These are phyloP conservation scores for Colletotrichum orbiculare DNA, from an alignment of 2,329 filamentous ascomycete species.

Conservation along the genomic window DNA sequence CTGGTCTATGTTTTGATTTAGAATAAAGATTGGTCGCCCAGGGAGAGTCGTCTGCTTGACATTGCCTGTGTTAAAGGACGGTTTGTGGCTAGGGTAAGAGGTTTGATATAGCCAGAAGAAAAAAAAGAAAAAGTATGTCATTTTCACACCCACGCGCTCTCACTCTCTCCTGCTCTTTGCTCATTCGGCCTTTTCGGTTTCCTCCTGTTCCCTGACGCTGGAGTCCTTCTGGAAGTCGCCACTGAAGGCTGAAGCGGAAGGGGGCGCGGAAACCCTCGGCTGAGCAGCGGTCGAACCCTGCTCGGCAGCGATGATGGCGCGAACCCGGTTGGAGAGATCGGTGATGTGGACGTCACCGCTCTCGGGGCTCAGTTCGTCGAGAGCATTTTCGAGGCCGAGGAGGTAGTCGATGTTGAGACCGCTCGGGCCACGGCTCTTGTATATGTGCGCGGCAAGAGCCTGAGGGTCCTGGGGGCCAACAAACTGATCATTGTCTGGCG, in stretches of 20 bases:
- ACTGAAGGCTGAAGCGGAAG: conserved; percentile 19
- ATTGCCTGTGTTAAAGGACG: too few relatives aligned
- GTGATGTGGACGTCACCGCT: conserved; percentile 87
- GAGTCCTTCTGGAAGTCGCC: conserved; percentile 40
- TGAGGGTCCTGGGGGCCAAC: conserved; percentile 84
- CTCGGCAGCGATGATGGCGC: conserved; percentile 63
- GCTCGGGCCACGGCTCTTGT: conserved; percentile 80
- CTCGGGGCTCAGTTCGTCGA: conserved; percentile 77
- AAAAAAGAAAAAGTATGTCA: conserved; percentile 3
- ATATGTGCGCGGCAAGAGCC: conserved; percentile 82
- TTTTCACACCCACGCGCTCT: neutral
- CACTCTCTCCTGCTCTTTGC: conserved; percentile 17
- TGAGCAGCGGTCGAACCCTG: conserved; percentile 24
- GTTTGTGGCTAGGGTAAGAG: neutral
- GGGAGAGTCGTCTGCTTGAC: too few relatives aligned
- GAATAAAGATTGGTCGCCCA: neutral
- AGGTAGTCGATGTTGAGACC: conserved; percentile 93
- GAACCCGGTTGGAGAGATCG: conserved; percentile 81
- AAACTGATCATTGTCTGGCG: conserved; percentile 93
- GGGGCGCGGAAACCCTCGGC: conserved; percentile 15
- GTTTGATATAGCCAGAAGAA: too few relatives aligned
- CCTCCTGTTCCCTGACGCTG: conserved; percentile 63
- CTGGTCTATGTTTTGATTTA: conserved; percentile 32
- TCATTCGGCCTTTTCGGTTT: conserved; percentile 60
- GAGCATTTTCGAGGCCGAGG: conserved; percentile 79